phyloP scores from a whole-genome alignment of 352 stramenopile genomes.

The Phytophthora macrochlamydospora region DNA sequence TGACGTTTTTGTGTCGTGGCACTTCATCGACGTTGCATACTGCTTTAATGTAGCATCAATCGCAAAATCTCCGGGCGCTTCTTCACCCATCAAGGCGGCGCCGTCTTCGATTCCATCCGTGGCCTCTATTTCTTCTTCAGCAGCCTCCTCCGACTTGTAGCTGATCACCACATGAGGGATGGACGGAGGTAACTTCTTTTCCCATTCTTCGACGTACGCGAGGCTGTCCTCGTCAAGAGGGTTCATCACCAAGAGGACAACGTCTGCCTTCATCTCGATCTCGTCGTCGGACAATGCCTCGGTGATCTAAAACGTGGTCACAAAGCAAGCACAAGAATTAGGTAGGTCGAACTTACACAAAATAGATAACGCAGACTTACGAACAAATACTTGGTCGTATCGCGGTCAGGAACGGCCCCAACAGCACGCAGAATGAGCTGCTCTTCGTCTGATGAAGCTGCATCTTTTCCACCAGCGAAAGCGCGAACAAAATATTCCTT shows the following conservation, averaged over 20 bases:
- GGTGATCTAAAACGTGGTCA: slow-evolving; percentile 47
- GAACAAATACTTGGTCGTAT: slow-evolving; percentile 69
- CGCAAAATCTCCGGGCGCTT: slow-evolving; percentile 34
- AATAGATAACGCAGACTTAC: slow-evolving; percentile 33
- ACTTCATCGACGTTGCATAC: slow-evolving; percentile 48
- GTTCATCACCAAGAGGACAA: slow-evolving; percentile 73
- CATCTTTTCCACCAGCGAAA: slow-evolving; percentile 53
- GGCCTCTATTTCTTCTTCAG: slow-evolving; percentile 10
- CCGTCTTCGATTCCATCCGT: slow-evolving; percentile 21
- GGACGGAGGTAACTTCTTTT: slow-evolving; percentile 52
- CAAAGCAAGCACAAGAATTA: slow-evolving; percentile 9
- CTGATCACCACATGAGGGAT: slow-evolving; percentile 72
- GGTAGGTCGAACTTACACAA: not conserved
- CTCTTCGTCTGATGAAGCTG: slow-evolving; percentile 28
- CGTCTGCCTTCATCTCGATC: slow-evolving; percentile 73
- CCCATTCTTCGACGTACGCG: slow-evolving; percentile 51
- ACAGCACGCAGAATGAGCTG: slow-evolving; percentile 56
- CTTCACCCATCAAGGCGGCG: slow-evolving; percentile 17
- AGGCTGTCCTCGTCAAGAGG: slow-evolving; percentile 54
- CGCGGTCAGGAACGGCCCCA: slow-evolving; percentile 57
- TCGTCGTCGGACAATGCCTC: slow-evolving; percentile 65
- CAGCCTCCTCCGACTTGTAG: slow-evolving; percentile 39
- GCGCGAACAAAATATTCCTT: slow-evolving; percentile 63
- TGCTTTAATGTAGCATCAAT: slow-evolving; percentile 63
- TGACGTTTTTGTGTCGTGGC: slow-evolving; percentile 44